These are phyloP conservation scores for Dissophora ornata DNA, from an alignment of 192 early-diverging fungal species.

Conservation along the genomic window DNA sequence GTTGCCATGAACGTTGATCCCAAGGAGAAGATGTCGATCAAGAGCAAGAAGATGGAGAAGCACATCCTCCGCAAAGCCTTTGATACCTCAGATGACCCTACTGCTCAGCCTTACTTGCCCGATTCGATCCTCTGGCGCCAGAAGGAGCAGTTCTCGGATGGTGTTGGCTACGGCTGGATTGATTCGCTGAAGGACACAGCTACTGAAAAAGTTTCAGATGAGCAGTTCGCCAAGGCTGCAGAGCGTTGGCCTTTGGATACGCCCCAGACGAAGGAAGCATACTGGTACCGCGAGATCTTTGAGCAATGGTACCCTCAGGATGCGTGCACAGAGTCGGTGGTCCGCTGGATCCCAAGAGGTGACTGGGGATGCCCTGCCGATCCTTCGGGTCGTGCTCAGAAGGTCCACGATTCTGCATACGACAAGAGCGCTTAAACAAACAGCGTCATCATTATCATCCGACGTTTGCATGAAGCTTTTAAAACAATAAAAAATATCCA, in stretches of 20 bases:
- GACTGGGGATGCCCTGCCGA: conserved; percentile 99
- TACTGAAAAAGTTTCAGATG: conserved; percentile 78
- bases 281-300: conserved; percentile 94
- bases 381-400: conserved; percentile 97
- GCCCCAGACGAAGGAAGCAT: conserved; percentile 96
- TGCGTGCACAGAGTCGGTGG: conserved; percentile 89
- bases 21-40: conserved; percentile 81
- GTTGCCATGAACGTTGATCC: conserved; percentile 91
- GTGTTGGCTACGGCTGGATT: conserved; percentile 99
- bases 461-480: too few species aligned
- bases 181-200: conserved; percentile 90
- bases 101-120: conserved; percentile 83
- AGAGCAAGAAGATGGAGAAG: conserved; percentile 91
- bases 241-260: conserved; percentile 87
- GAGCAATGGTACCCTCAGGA: conserved; percentile 94
- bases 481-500: not conserved
- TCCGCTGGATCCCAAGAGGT: conserved; percentile 94
- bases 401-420: conserved; percentile 84
- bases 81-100: conserved; percentile 83
- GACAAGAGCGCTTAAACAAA: conserved; percentile 27
- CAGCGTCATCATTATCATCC: too few species aligned
- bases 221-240: conserved; percentile 72
- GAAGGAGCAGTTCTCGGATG: conserved; percentile 99
- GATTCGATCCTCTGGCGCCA: conserved; percentile 95
- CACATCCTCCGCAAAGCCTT: conserved; percentile 95